Evolutionary conservation across 31 red algal genomes (phyloP), one percentile per base, ranked within the genome.

Genomic region (Porphyra umbilicalis): DNA sequence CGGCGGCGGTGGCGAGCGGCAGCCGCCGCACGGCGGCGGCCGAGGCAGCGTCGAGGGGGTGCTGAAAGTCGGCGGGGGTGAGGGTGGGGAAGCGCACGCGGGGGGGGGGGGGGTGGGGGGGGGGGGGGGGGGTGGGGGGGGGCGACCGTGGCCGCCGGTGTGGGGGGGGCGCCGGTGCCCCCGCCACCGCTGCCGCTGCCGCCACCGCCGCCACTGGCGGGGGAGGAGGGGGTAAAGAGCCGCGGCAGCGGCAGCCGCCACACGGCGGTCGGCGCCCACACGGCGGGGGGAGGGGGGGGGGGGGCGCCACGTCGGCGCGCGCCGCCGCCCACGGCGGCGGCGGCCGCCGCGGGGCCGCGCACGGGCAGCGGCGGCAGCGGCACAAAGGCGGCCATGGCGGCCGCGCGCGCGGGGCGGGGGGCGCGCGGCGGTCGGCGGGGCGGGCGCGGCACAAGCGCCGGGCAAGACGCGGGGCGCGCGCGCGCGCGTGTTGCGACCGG

Each of bases 21-120:
- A 94, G 68, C 33, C 86, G 86, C 32, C 84, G 37, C 29, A 94
- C 79, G 32, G 84, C 71, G 57, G 77, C 9, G 20, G 91, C 81
- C 15, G 91, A 83, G 5, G 86, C 79, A 15, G 84, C 80, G 39
- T 94, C 91, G 15, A 98, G 38, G n/a, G 95, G 95, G 85, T 98
- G 95, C 67, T 88, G 91, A 42, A 98, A 98, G 74, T 85, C 76
- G 46, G 91, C 85, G 34, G 95, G 89, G 36, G 87, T 75, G 6
- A 98, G 80, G 10, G 88, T 84, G 35, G 91, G 89, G 35, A 98
- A 89, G 39, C 77, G 83, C 20, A 93, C 94, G 35, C 87, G 85
- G 34, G 90, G 57, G 6, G 86, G 57, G 3, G 25, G 57, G n/a
- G 95, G 95, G 85, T 98, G 95, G 38, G 86, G 91, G 68, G 94